These are phyloP conservation scores for Aspergillus steynii DNA, from an alignment of 495 filamentous ascomycete species.

Conservation along the genomic window DNA sequence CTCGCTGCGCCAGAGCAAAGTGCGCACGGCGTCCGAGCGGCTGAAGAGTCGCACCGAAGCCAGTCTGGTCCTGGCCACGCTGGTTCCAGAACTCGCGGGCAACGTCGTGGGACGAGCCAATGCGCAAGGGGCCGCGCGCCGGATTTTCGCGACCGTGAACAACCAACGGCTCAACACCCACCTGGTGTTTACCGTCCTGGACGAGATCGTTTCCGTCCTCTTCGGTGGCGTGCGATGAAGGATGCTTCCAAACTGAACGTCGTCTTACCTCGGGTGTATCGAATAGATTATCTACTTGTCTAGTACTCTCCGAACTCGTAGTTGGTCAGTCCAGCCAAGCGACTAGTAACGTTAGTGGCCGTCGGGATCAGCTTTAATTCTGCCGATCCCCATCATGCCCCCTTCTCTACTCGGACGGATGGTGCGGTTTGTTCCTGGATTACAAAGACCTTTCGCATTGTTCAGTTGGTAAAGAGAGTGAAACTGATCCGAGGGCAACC, in stretches of 20 bases:
- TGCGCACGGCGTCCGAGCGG: constrained; percentile 65
- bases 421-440: neutral
- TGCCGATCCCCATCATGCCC: no score
- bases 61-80: constrained; percentile 74
- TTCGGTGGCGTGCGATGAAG: constrained; percentile 52
- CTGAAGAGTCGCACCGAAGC: constrained; percentile 69
- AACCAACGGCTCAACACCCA: constrained; percentile 70
- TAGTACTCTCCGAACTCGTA: neutral
- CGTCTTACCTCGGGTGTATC: neutral
- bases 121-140: constrained; percentile 77
- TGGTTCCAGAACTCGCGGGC: constrained; percentile 78
- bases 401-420: no score
- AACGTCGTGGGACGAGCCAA: constrained; percentile 84
- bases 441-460: neutral
- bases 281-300: no score
- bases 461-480: neutral
- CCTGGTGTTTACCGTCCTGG: constrained; percentile 73
- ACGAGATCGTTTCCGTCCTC: constrained; percentile 73
- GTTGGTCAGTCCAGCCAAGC: neutral
- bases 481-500: neutral
- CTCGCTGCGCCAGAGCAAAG: constrained; percentile 49
- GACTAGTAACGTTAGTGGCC: neutral
- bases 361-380: neutral
- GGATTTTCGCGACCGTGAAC: constrained; percentile 80
- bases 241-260: neutral